Evolutionary conservation across 2,329 filamentous ascomycete species (phyloP), one percentile per base, ranked within the genome.

Genomic region (Venturia effusa): DNA sequence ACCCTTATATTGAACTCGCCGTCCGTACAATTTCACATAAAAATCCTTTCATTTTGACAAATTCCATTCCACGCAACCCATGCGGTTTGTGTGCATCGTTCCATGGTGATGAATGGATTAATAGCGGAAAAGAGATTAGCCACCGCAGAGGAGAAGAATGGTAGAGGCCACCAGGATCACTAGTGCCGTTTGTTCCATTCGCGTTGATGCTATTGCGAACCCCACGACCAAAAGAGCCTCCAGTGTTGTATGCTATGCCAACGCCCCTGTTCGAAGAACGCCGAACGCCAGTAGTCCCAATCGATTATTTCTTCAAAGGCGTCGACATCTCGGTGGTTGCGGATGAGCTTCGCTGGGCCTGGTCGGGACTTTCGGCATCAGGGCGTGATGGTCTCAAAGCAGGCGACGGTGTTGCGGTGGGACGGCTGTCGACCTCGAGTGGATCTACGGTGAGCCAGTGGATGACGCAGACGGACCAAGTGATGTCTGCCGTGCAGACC

Each of bases 401-500:
- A 34, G 65, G 30, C 60, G 54, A 24, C 48, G 60, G 69, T 66
- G 65, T 59, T 15, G 63, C 48, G 40, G 67, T 40, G 4, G 61
- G 54, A 17, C 61, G 66, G 30, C 68, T 66, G 11, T 69, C 68
- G 13, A 66, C 62, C 24, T 73, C 71, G 1, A 65, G 66, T 15
- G 69, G 68, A 22, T 71, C 69, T 10, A 70, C 37, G 0, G 72
- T 74, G n/a, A 75, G 68, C 73, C 73, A 75, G 60, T 75, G 73
- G 10, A 75, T 67, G 8, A 75, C 66, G 19, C 65, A 66, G 1
- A 71, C 71, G 6, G 70, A 68, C 73, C 72, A 75, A 5, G 73
- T 74, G 1, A 75, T 71, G 64, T 79, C 76, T 13, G 75, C 66
- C 1, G 71, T 74, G 67, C 77, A 79, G 1, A 75, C 67, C 0